A percentile compares a stretch with the other conserved stretches of the same genome.
Evolutionary conservation across 371 early-diverging fungal species (phyloP).

Genomic region (Blastocladiella emersonii): DNA sequence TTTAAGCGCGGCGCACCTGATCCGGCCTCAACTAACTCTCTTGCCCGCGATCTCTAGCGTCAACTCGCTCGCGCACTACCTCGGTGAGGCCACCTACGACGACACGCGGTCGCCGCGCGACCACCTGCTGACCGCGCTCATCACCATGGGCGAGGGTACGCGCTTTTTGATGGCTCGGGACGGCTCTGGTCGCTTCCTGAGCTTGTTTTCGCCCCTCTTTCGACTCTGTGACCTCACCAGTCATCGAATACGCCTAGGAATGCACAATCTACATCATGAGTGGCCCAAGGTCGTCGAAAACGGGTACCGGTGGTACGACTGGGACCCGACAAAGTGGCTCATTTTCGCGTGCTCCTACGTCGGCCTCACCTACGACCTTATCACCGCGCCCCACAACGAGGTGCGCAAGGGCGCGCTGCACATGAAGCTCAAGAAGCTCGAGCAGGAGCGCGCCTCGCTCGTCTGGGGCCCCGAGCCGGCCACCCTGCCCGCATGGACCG

Average conservation of each 20-base stretch:
- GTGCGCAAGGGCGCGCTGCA: background rate
- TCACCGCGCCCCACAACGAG: slow-evolving; percentile 4
- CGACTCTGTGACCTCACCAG: too few relatives aligned
- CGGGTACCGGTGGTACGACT: slow-evolving; percentile 11
- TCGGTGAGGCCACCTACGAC: slow-evolving; percentile 45
- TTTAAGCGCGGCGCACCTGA: too few relatives aligned
- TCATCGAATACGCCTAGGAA: too few relatives aligned
- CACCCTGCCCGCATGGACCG: background rate
- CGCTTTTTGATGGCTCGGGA: too few relatives aligned
- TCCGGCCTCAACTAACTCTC: too few relatives aligned
- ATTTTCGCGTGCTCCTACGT: background rate
- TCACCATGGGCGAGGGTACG: slow-evolving; percentile 34
- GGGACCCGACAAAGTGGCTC: slow-evolving; percentile 15
- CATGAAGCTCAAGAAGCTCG: slow-evolving; percentile 4
- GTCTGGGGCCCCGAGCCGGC: slow-evolving; percentile 1
- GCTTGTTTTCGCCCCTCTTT: too few relatives aligned
- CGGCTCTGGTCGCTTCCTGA: too few relatives aligned
- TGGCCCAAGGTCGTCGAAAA: slow-evolving; percentile 13
- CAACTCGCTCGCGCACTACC: slow-evolving; percentile 70
- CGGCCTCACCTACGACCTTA: slow-evolving; percentile 6
- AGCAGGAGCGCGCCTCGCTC: background rate
- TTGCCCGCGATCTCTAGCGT: too few relatives aligned
- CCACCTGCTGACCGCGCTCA: slow-evolving; percentile 25
- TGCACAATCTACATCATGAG: background rate
- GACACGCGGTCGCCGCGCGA: slow-evolving; percentile 17